These are phyloP conservation scores for Clarireedia sp. DNA, from an alignment of 2,329 filamentous ascomycete genomes.

Conservation along the genomic window DNA sequence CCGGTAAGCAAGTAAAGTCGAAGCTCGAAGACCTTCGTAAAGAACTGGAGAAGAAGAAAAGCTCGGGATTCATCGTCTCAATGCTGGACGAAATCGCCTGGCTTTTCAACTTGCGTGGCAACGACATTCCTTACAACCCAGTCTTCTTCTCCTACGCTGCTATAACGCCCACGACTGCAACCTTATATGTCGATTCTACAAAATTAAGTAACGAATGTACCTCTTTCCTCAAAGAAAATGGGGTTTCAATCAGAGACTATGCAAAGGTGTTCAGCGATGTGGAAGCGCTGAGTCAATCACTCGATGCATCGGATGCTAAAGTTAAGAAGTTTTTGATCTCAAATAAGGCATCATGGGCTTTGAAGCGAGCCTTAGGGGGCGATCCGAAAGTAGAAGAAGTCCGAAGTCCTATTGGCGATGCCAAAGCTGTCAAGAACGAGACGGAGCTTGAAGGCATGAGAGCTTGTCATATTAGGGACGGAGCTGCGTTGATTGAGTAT, in stretches of 20 bases:
- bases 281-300: conserved; percentile 49
- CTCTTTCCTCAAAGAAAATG: conserved; percentile 59
- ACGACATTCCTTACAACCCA: conserved; percentile 93
- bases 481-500: conserved; percentile 81
- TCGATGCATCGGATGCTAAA: conserved; percentile 30
- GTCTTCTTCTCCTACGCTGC: conserved; percentile 97
- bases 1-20: conserved; percentile 72
- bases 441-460: conserved; percentile 88
- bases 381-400: conserved; percentile 78
- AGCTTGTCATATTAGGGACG: conserved; percentile 86
- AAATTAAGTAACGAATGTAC: conserved; percentile 66
- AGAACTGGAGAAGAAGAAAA: conserved; percentile 84
- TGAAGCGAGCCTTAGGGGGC: conserved; percentile 79
- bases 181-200: conserved; percentile 73
- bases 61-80: conserved; percentile 78
- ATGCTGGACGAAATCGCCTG: conserved; percentile 96
- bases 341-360: conserved; percentile 85
- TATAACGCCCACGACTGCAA: conserved; percentile 67
- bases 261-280: conserved; percentile 71
- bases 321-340: conserved; percentile 71
- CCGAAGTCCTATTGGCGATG: conserved; percentile 78
- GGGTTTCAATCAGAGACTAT: conserved; percentile 74
- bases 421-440: conserved; percentile 92
- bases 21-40: conserved; percentile 86
- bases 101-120: conserved; percentile 96